These are phyloP conservation scores for Rosa rugosa DNA, from an alignment of 306 rosid species.

Conservation along the genomic window DNA sequence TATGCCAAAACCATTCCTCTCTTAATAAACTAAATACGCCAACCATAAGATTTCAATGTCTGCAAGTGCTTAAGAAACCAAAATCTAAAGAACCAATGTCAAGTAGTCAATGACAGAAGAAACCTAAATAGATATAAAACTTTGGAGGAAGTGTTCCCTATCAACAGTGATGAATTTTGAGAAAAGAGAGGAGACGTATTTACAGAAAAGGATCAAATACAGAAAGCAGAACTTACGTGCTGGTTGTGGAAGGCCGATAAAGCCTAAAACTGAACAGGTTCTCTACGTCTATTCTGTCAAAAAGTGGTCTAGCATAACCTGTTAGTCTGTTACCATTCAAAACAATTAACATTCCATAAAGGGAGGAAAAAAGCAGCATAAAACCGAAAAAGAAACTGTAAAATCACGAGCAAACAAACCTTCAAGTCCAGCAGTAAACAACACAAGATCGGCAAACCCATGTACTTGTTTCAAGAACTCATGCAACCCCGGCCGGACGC, in stretches of 20 bases:
- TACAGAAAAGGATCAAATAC: not conserved
- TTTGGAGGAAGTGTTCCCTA: not conserved
- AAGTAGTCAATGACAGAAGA: not conserved
- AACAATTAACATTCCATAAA: not conserved
- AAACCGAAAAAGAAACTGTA: not conserved
- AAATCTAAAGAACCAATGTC: not conserved
- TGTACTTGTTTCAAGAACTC: constrained; percentile 74
- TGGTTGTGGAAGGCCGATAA: constrained; percentile 89
- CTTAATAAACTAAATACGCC: not conserved
- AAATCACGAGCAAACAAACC: constrained; percentile 43
- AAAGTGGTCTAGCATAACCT: constrained; percentile 99
- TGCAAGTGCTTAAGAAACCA: not conserved
- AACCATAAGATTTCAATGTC: not conserved
- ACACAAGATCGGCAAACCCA: constrained; percentile 81
- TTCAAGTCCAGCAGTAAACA: constrained; percentile 98
- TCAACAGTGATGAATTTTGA: no score
- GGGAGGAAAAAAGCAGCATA: no score
- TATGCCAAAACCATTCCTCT: not conserved
- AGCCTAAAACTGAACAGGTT: constrained; percentile 65
- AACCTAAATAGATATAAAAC: not conserved
- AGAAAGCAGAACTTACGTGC: constrained; percentile 63
- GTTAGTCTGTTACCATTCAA: constrained; percentile 20
- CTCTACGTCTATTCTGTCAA: constrained; percentile 74
- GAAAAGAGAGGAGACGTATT: not conserved
- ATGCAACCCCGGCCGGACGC: constrained; percentile 84